Evolutionary conservation across 768 basidiomycete species (phyloP).

Genomic region (Daedalea quercina): DNA sequence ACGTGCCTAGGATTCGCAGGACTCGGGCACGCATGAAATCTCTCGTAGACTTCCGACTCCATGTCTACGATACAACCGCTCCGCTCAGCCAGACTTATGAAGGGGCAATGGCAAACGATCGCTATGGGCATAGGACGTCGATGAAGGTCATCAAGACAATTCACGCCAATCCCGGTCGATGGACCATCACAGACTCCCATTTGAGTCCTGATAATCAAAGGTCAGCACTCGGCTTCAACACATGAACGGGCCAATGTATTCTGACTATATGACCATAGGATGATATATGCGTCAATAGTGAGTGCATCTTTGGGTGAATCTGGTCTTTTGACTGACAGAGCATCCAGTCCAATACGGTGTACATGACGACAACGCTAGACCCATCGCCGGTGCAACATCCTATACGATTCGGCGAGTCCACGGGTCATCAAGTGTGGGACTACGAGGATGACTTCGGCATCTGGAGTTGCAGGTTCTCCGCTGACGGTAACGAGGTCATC

Average conservation of each 20-base stretch:
- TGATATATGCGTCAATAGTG: slow-evolving; percentile 91
- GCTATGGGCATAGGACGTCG: slow-evolving; percentile 40
- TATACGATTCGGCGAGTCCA: slow-evolving; percentile 37
- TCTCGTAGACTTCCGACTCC: slow-evolving; percentile 70
- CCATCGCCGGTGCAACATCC: slow-evolving; percentile 54
- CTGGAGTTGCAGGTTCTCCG: slow-evolving; percentile 94
- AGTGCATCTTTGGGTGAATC: slow-evolving; percentile 13
- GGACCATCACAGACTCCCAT: slow-evolving; percentile 96
- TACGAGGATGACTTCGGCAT: slow-evolving; percentile 60
- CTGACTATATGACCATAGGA: too few relatives aligned
- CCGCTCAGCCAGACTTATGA: slow-evolving; percentile 12
- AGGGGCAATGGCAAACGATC: slow-evolving; percentile 2
- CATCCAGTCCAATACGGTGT: slow-evolving; percentile 57
- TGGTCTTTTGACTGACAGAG: slow-evolving; percentile 2
- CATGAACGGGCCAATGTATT: too few relatives aligned
- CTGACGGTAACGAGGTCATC: slow-evolving; percentile 92
- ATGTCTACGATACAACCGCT: slow-evolving; percentile 76
- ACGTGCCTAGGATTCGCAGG: slow-evolving; percentile 2
- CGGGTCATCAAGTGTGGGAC: slow-evolving; percentile 19
- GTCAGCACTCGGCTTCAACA: too few relatives aligned
- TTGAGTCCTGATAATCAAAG: slow-evolving; percentile 85
- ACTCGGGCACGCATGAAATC: background rate
- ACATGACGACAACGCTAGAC: slow-evolving; percentile 69
- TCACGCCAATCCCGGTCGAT: slow-evolving; percentile 67
- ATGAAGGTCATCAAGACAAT: slow-evolving; percentile 57